Evolutionary conservation across 495 filamentous ascomycete genomes (phyloP), one percentile per base, ranked within the genome.

Genomic region (Tuber umbilicatum): DNA sequence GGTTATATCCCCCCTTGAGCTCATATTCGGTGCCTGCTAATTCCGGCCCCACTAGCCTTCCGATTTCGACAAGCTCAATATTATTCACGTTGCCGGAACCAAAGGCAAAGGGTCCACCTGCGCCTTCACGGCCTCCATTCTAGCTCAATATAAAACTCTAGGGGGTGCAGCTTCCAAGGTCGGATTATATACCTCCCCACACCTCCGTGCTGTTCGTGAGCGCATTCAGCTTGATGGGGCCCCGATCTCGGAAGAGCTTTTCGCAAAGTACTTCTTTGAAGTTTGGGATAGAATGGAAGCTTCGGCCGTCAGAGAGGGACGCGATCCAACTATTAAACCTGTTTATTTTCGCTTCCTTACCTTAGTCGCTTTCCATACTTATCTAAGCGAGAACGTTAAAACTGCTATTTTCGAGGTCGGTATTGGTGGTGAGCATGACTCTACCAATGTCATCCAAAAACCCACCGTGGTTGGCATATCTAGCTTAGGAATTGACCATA

Each of bases 261-360:
- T 93, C 73, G 84, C 88, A 5, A 78, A 77, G 64, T 90, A 91
- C 75, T 88, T 93, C 80, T 91, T 88, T 77, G 87, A 91, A 60
- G 85, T 92, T 0, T 92, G 89, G 89, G 88, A 90, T 37, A 81
- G 84, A 5, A 80, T 91, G 5, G 84, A 84, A 0, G 72, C 75
- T 14, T 81, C 83, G 0, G 86, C 85, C n/a, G 82, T 79, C 21
- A 76, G 78, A 2, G 86, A 86, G 37, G 86, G 88, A 23, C 80
- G 83, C 38, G 83, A 79, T 79, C 84, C 85, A 35, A 78, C 80
- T 31, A 83, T 85, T 64, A 94, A 94, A 79, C 95, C 95, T 0
- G 89, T 90, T 71, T 99, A 99, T 80, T 94, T 97, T 78, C 90
- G 94, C 60, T 98, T 91, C 80, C 85, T 99, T 68, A 97, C 94